These are phyloP conservation scores for Pichia pseudocactophila DNA, from an alignment of 805 yeast genomes.

Conservation along the genomic window DNA sequence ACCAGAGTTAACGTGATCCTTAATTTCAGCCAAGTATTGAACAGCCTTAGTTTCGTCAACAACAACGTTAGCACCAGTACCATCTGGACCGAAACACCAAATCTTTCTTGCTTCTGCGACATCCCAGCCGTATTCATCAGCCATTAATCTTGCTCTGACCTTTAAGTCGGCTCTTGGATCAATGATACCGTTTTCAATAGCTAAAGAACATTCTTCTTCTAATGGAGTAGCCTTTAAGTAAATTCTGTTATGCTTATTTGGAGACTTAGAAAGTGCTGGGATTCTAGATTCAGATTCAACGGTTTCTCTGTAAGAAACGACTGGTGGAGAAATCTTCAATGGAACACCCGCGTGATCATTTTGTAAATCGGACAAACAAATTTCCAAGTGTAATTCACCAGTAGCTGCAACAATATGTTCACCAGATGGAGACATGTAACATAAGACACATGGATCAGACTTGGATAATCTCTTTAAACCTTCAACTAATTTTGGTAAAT, in stretches of 20 bases:
- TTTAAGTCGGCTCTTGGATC: conserved; percentile 96
- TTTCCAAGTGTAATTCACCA: conserved; percentile 99
- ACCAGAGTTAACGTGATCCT: conserved; percentile 99
- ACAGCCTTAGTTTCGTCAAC: conserved; percentile 99
- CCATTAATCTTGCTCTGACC: conserved; percentile 97
- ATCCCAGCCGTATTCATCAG: conserved; percentile 99
- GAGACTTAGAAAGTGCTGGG: conserved; percentile 96
- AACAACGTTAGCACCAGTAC: conserved; percentile 96
- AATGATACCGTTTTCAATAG: conserved; percentile 88
- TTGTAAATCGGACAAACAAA: conserved; percentile 91
- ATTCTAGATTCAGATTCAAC: conserved; percentile 89
- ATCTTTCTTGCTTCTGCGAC: conserved; percentile 99
- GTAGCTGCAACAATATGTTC: conserved; percentile 99
- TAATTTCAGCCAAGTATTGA: conserved; percentile 97
- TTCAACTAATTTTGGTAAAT: conserved; percentile 98
- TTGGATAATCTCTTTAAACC: conserved; percentile 99
- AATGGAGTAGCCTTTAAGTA: conserved; percentile 96
- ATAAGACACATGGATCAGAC: conserved; percentile 98
- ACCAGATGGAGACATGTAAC: conserved; percentile 86
- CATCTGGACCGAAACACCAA: conserved; percentile 99
- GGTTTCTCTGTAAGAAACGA: conserved; percentile 98
- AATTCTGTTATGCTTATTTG: conserved; percentile 99
- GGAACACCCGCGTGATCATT: conserved; percentile 99
- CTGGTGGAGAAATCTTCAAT: conserved; percentile 94
- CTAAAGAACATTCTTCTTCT: conserved; percentile 84